These are phyloP conservation scores for Aspergillus nanangensis DNA, from an alignment of 495 filamentous ascomycete species.

Conservation along the genomic window DNA sequence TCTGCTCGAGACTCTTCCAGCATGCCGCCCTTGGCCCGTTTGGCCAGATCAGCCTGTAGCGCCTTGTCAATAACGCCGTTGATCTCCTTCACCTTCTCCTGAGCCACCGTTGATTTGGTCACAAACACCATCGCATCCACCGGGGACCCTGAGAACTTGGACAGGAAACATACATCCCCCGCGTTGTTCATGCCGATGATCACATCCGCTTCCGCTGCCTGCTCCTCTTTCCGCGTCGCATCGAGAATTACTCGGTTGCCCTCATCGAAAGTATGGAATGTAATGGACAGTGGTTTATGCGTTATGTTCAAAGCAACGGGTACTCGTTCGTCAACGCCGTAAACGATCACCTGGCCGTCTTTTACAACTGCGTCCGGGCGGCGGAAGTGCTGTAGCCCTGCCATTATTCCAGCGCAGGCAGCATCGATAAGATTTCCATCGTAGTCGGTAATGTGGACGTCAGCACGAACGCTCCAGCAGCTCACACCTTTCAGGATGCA, in stretches of 20 bases:
- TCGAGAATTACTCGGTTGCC: slow-evolving; percentile 67
- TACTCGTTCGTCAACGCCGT: slow-evolving; percentile 76
- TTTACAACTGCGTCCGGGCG: slow-evolving; percentile 82
- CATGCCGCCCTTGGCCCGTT: slow-evolving; percentile 69
- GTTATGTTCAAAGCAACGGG: slow-evolving; percentile 85
- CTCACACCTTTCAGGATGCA: slow-evolving; percentile 87
- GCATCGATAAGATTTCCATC: slow-evolving; percentile 87
- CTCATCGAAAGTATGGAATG: slow-evolving; percentile 75
- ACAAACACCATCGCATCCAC: slow-evolving; percentile 74
- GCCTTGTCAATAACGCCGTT: slow-evolving; percentile 63
- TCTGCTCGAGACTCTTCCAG: slow-evolving; percentile 78
- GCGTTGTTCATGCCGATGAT: slow-evolving; percentile 83
- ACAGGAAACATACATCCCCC: slow-evolving; percentile 87
- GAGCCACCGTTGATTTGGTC: slow-evolving; percentile 61
- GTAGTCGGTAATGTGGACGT: slow-evolving; percentile 83
- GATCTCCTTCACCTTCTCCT: slow-evolving; percentile 75
- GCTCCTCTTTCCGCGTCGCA: slow-evolving; percentile 78
- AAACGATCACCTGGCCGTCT: slow-evolving; percentile 77
- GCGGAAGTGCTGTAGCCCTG: slow-evolving; percentile 83
- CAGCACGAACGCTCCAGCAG: slow-evolving; percentile 84
- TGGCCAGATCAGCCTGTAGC: slow-evolving; percentile 70
- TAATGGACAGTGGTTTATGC: slow-evolving; percentile 84
- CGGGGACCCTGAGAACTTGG: slow-evolving; percentile 78
- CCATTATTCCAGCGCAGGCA: slow-evolving; percentile 78
- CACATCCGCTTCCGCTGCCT: slow-evolving; percentile 75